Evolutionary conservation across 768 basidiomycete species (phyloP), one percentile per base, ranked within the genome.

Genomic region (Boletus eberwhitei): DNA sequence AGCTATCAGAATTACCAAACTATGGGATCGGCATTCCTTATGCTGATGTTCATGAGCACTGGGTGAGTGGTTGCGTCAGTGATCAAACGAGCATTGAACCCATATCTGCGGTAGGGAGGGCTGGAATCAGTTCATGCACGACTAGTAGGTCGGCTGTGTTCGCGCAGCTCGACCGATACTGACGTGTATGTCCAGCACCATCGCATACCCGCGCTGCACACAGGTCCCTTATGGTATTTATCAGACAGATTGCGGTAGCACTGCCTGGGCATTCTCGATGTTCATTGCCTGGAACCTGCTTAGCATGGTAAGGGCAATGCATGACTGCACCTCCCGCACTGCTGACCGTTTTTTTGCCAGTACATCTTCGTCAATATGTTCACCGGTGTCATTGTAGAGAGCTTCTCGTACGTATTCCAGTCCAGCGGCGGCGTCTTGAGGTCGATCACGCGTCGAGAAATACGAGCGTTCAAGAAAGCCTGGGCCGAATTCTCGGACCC

Each of bases 101-200:
- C 43, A 50, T 46, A 29, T 17, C 17, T 49, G 59, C 8, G 24
- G 21, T 59, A 94, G 94, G 9, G 95, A 98, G 70, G 92, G 86
- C 0, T 98, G 96, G 96, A 98, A 98, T 67, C 85, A 87, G 62
- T 97, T 87, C 69, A 98, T 98, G 96, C 95, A 98, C 67, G 91
- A 98, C 72, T 96, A 85, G 91, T 94, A 68, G 65, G 59, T 49
- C 32, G 41, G 35, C 7, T 13, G 2, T 21, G 32, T 21, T 16
- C 24, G 9, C 19, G 13, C 19, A 13, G 7, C 16, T 32, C 22
- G 31, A 46, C 11, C 4, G 29, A 38, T 6, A 34, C 34, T 49
- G 4, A 54, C n/a, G 2, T 4, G 19, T 4, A 39, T 34, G 24
- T 38, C n/a, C 57, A 96, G 93, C 65, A 78, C 90, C 14, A 59